Base-by-base conservation (phyloP, 2,329 filamentous ascomycete species). In the Calonectria multiphialidica region DNA sequence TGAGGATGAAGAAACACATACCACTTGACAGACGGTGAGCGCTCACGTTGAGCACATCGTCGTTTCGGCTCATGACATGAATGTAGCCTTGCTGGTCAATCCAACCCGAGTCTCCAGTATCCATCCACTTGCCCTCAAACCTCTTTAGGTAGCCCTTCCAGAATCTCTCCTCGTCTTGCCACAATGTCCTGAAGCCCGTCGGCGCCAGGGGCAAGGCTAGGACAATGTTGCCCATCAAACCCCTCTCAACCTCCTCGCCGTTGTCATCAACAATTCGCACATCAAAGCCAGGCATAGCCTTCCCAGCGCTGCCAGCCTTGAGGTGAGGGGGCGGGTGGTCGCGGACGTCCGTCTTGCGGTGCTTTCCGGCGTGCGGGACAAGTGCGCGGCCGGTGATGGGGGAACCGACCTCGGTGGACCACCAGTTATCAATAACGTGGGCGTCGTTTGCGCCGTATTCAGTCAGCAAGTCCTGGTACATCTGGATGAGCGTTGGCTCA, bases 31-130 rank as follows among this genome's bases (percentile, higher is more conserved):
- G 92, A 16, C 96, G 91, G 85, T 98, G 96, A 6, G 96, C 95
- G 47, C 95, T 96, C n/a, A 98, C 96, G 80, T 98, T 98, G 80
- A 98, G 95, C 72, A 98, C 93, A 82, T 98, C 96, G 84, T 98
- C 96, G 37, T 86, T 88, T 47, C 91, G 85, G 47, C 89, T 89
- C 90, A 92, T 92, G 76, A 93, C 90, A 75, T 90, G 88, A 47
- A 92, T 88, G 77, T 92, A 92, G 5, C 90, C 90, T 47, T 96
- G 92, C 16, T 89, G 82, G 80, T 98, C 96, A 70, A 98, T 91
- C 87, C 95, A 92, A 0, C 96, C 96, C 0, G 95, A 93, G 81
- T 98, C 96, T 2, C 96, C 96, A 0, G 96, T 98, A 81, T 98
- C 96, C 50, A 98, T 84, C 94, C 95, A 98, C 77, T 90, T 90